These are phyloP conservation scores for Butyriboletus regius DNA, from an alignment of 1,284 basidiomycete genomes.

Conservation along the genomic window DNA sequence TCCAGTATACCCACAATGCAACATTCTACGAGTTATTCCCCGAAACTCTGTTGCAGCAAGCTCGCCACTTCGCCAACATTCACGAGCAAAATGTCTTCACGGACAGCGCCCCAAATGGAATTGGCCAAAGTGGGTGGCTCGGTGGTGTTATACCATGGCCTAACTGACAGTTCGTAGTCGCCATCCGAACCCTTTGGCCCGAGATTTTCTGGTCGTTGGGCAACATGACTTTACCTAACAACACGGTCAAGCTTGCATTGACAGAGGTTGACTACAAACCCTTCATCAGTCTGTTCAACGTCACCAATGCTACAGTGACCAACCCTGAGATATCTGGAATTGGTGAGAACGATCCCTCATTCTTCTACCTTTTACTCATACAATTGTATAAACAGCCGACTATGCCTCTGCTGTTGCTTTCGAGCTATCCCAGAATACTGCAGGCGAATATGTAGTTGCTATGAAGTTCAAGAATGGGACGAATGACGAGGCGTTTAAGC, in stretches of 20 bases:
- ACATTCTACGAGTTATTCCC: constrained; percentile 34
- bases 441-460: constrained; percentile 23
- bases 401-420: constrained; percentile 44
- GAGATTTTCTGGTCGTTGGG: constrained; percentile 41
- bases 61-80: constrained; percentile 43
- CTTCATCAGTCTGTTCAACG: constrained; percentile 46
- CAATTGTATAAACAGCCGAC: constrained; percentile 35
- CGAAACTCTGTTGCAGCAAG: constrained; percentile 34
- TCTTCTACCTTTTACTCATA: neutral
- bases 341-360: constrained; percentile 16
- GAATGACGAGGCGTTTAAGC: constrained; percentile 21
- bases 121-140: constrained; percentile 41
- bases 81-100: constrained; percentile 47
- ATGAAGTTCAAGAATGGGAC: constrained; percentile 50
- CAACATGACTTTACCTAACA: constrained; percentile 36
- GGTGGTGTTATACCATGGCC: neutral
- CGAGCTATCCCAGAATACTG: constrained; percentile 34
- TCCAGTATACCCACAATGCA: constrained; percentile 46
- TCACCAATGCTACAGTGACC: constrained; percentile 36
- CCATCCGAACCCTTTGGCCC: constrained; percentile 40
- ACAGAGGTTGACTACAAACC: constrained; percentile 47
- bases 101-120: constrained; percentile 32
- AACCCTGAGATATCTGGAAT: constrained; percentile 35
- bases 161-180: constrained; percentile 13
- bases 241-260: constrained; percentile 40